A percentile compares a stretch with the other conserved stretches of the same genome.
phyloP scores from a whole-genome alignment of 2,329 filamentous ascomycete genomes.

The Stagonosporopsis chrysanthemi region DNA sequence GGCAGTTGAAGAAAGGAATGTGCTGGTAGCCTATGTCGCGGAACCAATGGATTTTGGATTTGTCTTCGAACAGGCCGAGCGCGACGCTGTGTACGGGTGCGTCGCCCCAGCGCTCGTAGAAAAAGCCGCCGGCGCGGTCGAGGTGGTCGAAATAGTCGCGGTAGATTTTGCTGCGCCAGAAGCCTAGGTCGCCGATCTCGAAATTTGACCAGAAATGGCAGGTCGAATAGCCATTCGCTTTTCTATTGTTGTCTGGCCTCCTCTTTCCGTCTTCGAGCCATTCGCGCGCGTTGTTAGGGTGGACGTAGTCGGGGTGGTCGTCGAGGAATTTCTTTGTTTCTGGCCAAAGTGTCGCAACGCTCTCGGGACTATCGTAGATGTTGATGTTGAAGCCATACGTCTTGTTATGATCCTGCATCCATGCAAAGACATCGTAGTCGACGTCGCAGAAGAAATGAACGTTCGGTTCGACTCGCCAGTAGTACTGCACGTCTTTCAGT shows the following conservation, averaged over 20 bases:
- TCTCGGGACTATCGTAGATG: constrained; percentile 89
- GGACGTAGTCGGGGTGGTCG: constrained; percentile 80
- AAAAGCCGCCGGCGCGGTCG: constrained; percentile 93
- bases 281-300: constrained; percentile 82
- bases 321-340: constrained; percentile 90
- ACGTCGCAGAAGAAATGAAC: constrained; percentile 99
- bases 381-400: constrained; percentile 99
- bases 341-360: constrained; percentile 91
- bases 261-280: constrained; percentile 84
- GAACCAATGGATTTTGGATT: constrained; percentile 95
- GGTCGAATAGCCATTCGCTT: constrained; percentile 92
- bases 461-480: constrained; percentile 98
- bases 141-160: constrained; percentile 97
- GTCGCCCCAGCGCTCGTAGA: constrained; percentile 98
- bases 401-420: constrained; percentile 98
- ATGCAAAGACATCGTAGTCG: constrained; percentile 98
- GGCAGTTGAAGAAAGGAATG: constrained; percentile 98
- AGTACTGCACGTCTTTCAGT: constrained; percentile 81
- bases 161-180: constrained; percentile 90
- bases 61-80: constrained; percentile 89
- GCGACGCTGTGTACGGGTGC: constrained; percentile 96
- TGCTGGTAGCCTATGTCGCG: constrained; percentile 99
- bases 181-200: constrained; percentile 90
- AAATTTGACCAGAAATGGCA: constrained; percentile 99
- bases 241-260: constrained; percentile 78